Base-by-base conservation (phyloP, 345 rosid genomes). In the Eucalyptus guilfoylei region DNA sequence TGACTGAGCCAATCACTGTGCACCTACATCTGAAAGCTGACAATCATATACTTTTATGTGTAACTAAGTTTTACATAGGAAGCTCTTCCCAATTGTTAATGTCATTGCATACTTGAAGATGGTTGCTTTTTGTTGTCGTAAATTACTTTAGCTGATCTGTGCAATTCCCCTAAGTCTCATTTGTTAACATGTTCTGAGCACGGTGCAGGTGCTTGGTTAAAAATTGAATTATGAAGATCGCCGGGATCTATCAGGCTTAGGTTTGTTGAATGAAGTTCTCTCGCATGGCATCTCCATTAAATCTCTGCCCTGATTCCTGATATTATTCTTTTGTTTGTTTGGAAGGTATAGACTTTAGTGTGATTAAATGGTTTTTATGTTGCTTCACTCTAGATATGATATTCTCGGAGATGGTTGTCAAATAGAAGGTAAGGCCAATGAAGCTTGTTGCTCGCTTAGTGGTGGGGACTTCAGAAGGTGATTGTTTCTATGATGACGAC, bases 401-500 rank as follows among this genome's bases (percentile, higher is more conserved):
- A 96, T 98, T 17, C 60, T 52, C 10, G 96, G 99, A 89, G 99
- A 98, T 93, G 99, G 99, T 52, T 97, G 99, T 89, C 97, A 96
- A 72, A 95, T 98, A 98, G 99, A 98, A 88, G 99, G 99, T 50
- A 94, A 96, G 89, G 88, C 97, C 58, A 97, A 96, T 67, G 99
- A 98, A 93, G 98, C 92, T 91, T 94, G 95, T 88, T 96, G 99
- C 95, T 98, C 60, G 97, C 99, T 80, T 97, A 95, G 14, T 97
- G 93, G 47, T 97, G 98, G 99, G 99, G 99, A 76, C 99, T 97
- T 67, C 97, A 98, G 48, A 97, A 96, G 93, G 94, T 98, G 89
- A 97, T 98, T 80, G 99, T 99, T 96, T 98, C 89, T 97, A 96
- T 28, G 99, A 97, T 93, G 99, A 98, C 91, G 95, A 98, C 92